Base-by-base conservation (phyloP, 2,329 filamentous ascomycete genomes). In the Neurospora crassa region DNA sequence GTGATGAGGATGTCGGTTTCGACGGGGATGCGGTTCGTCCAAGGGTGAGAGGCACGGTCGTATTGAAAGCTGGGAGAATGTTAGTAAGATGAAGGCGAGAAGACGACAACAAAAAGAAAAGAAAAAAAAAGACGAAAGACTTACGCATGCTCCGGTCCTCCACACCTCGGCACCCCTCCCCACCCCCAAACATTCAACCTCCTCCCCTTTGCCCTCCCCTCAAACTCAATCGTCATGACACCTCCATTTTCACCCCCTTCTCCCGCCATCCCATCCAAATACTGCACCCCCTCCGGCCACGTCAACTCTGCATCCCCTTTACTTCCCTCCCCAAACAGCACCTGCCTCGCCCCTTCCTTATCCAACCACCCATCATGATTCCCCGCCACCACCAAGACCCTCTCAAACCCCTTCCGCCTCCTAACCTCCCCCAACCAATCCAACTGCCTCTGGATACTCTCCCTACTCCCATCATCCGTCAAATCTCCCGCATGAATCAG, bases 401-500 rank as follows among this genome's bases (percentile, higher is more conserved):
- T 87, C 43, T 82, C 82, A 78, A 73, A 73, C 40, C 24, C 47
- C 5, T 97, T 93, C 0, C 92, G 92, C 8, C 67, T 34, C 0
- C 16, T 59, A 0, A 94, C 86, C 3, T 84, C 83, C 67, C 85
- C 86, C 14, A 97, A 84, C 93, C 93, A 97, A 82, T 97, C 88
- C 63, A 97, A 84, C 76, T 96, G 91, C n/a, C 82, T 83, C 82
- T 97, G 93, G 71, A 98, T 90, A 73, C 93, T 91, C 14, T 84
- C 83, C 0, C 88, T 86, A 10, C 89, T 91, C 47, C 95, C 95
- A 29, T 84, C 83, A 75, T 93, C 90, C 70, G 90, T 91, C 77
- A 97, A 84, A 81, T 98, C 95, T 45, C 95, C 95, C 2, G 93
- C 92, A 78, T 97, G 95, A 76, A 98, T 91, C 68, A 98, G 87